Evolutionary conservation across 2,329 filamentous ascomycete genomes (phyloP), one percentile per base, ranked within the genome.

Genomic region (Didymella lethalis): DNA sequence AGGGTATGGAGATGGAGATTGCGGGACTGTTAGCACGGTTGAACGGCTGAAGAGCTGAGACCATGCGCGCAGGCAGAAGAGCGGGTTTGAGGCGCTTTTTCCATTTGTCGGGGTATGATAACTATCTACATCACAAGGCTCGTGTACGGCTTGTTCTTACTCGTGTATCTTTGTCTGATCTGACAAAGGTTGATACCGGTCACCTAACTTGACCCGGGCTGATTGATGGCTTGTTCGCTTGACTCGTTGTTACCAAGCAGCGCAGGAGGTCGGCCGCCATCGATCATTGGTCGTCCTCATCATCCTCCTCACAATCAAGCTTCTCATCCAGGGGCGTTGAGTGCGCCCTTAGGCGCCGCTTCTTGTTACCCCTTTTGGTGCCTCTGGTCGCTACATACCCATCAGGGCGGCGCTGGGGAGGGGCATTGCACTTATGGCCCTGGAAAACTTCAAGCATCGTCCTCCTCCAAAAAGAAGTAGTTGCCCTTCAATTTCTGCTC

Each of bases 401-500:
- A 14, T 64, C 57, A 26, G 65, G 71, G 70, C 71, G 70, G 68
- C 69, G 70, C 71, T 71, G 75, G 65, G 65, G 65, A 59, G 60
- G 65, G 56, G 70, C 63, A 47, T 67, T 75, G 63, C 81, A 75
- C 69, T 80, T 76, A 71, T 82, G 72, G 71, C 81, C 78, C 77
- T 84, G 77, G 84, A 83, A 85, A 84, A 86, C 83, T 92, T 88
- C 83, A 89, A 81, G 82, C 85, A 76, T 88, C 85, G 74, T 97
- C 93, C 79, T 98, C 94, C 79, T 98, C 94, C 79, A 98, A 80
- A 90, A 98, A 98, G 89, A 97, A 97, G 83, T 90, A 99, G 82
- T 98, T 98, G 71, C 96, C 96, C 66, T 81, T 82, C 73, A 93
- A 71, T 85, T 99, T 99, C 85, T 99, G 95, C 77, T 98, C 95